Evolutionary conservation across 768 basidiomycete genomes (phyloP), one percentile per base, ranked within the genome.

Genomic region (Macrolepiota fuliginosa): DNA sequence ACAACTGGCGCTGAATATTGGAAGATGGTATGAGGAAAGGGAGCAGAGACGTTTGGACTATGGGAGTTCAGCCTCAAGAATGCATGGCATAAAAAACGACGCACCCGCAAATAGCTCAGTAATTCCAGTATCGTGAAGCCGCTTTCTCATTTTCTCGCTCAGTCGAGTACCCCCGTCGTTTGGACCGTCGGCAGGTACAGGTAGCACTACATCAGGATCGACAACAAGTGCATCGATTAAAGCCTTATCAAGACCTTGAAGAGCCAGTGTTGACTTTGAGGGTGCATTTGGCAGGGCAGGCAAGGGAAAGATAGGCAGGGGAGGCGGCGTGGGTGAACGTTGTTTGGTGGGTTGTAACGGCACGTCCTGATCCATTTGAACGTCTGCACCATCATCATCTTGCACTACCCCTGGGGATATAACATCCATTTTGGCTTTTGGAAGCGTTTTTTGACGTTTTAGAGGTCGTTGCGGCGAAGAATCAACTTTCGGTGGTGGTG

Each of bases 1-100:
- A 92, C 10, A 94, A 72, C 1, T 77, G 72, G 54, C 77, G 71
- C 42, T 80, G 71, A 3, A 71, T 65, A 9, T 70, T 65, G 17
- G 79, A 69, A 52, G 76, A 54, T 15, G 81, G 79, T 13, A 96
- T 81, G 0, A 98, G 79, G 69, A 94, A 86, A 1, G 96, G 96
- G 0, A 98, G 74, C 12, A 98, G 82, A 17, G 82, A 83, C 0
- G 92, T 94, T 80, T 99, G 97, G 1, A 98, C 97, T 96, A 66
- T 47, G 40, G 25, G 11, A 10, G 45, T n/a, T 63, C 37, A 64
- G 51, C 24, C n/a, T 42, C 39, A 12, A 15, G 58, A 32, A 55
- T 17, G 25, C 58, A 10, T 42, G 24, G 47, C 1, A 1, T 25
- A 37, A 17, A 46, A 49, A 37, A 12, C 2, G 37, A 72, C 85